Conservation (phyloP, 805 yeast genomes). For the Candida gorgasii region DNA sequence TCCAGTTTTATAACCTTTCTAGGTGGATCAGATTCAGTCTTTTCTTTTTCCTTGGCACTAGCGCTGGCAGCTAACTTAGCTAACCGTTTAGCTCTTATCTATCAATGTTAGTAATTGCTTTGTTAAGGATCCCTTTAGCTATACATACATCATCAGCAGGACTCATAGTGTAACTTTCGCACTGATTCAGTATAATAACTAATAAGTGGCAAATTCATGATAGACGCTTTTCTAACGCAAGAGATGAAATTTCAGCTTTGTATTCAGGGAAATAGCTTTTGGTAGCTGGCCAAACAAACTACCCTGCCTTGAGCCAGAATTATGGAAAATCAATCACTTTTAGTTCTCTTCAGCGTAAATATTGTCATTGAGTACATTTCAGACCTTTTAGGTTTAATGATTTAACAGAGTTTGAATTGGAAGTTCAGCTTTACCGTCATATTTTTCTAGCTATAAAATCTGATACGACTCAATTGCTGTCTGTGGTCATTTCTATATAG, state of each 20-base stretch:
- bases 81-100: constrained; percentile 54
- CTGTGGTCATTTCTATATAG: neutral
- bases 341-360: too few relatives aligned
- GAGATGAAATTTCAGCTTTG: too few relatives aligned
- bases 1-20: constrained; percentile 1
- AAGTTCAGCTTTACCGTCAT: too few relatives aligned
- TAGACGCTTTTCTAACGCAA: too few relatives aligned
- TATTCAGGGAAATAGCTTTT: too few relatives aligned
- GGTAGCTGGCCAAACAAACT: too few relatives aligned
- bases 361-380: too few relatives aligned
- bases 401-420: too few relatives aligned
- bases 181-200: neutral
- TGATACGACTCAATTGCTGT: neutral
- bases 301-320: too few relatives aligned
- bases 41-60: neutral
- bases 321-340: too few relatives aligned
- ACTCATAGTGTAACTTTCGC: constrained; percentile 13
- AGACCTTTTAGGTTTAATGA: too few relatives aligned
- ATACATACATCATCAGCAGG: constrained; percentile 17
- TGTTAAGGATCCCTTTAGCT: neutral
- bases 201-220: neutral
- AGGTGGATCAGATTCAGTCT: constrained; percentile 1
- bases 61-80: constrained; percentile 43
- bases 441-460: too few relatives aligned
- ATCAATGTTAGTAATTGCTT: constrained; percentile 18